These are phyloP conservation scores for Leccinum subfulvum DNA, from an alignment of 1,284 basidiomycete genomes.

Conservation along the genomic window DNA sequence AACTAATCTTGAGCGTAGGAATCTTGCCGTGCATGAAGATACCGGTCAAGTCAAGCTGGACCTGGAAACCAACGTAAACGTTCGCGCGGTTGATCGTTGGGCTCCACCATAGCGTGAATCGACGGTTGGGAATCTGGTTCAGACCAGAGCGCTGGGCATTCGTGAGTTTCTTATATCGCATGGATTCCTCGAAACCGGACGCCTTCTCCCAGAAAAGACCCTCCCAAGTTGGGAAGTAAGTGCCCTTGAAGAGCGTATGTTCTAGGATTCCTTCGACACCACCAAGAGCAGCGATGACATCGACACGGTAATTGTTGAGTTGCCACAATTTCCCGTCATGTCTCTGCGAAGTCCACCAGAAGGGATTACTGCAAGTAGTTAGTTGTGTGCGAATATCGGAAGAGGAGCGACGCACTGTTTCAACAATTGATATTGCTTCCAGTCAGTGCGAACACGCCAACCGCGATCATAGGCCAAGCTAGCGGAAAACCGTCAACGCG, in stretches of 20 bases:
- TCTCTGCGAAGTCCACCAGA: conserved; percentile 98
- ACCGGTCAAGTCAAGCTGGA: conserved; percentile 95
- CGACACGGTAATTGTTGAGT: conserved; percentile 97
- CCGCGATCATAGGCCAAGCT: conserved; percentile 97
- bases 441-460: conserved; percentile 94
- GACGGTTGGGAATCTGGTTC: conserved; percentile 98
- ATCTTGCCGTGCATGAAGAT: conserved; percentile 98
- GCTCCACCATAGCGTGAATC: conserved; percentile 99
- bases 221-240: conserved; percentile 92
- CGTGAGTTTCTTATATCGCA: conserved; percentile 96
- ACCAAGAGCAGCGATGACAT: conserved; percentile 97
- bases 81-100: conserved; percentile 98
- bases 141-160: conserved; percentile 96
- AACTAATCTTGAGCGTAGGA: conserved; percentile 94
- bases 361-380: conserved; percentile 69
- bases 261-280: conserved; percentile 97
- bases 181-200: conserved; percentile 93
- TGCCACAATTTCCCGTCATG: conserved; percentile 99
- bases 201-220: conserved; percentile 97
- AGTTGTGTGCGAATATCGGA: background rate
- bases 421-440: conserved; percentile 95
- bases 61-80: conserved; percentile 99
- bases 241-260: conserved; percentile 97
- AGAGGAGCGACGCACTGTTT: conserved; percentile 63
- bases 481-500: conserved; percentile 43